These are phyloP conservation scores for Rhizopus stolonifer DNA, from an alignment of 371 early-diverging fungal genomes.

Conservation along the genomic window DNA sequence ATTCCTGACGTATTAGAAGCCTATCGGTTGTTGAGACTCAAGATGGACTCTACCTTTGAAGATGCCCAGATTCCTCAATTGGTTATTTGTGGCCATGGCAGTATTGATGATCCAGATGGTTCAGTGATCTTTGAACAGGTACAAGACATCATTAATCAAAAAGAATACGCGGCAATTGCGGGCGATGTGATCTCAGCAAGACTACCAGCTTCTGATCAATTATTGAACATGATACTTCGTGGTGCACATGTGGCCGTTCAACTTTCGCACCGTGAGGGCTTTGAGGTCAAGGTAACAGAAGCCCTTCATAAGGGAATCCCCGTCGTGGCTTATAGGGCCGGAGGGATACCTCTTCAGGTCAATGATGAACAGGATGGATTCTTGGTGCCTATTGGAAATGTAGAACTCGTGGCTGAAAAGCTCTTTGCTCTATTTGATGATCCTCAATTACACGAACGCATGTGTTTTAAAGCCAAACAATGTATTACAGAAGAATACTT, in stretches of 20 bases:
- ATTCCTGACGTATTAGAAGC: constrained; percentile 79
- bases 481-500: constrained; percentile 67
- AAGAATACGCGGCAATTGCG: constrained; percentile 49
- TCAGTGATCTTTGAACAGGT: constrained; percentile 68
- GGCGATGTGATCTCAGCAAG: constrained; percentile 65
- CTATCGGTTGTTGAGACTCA: constrained; percentile 63
- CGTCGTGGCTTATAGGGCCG: constrained; percentile 66
- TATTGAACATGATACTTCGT: constrained; percentile 72
- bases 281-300: constrained; percentile 92
- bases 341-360: constrained; percentile 88
- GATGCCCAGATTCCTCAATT: constrained; percentile 64
- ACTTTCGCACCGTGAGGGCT: constrained; percentile 83
- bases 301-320: constrained; percentile 71
- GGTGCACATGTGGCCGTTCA: constrained; percentile 75
- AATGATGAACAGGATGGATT: constrained; percentile 63
- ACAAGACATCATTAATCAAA: constrained; percentile 39
- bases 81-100: constrained; percentile 82
- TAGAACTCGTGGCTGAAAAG: constrained; percentile 57
- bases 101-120: constrained; percentile 89
- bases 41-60: constrained; percentile 40
- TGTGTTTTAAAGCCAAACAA: constrained; percentile 46
- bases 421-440: constrained; percentile 56
- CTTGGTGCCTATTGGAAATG: constrained; percentile 65
- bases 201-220: constrained; percentile 79
- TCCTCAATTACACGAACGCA: constrained; percentile 34